A percentile compares a stretch with the other conserved stretches of the same genome.
phyloP scores from a whole-genome alignment of 345 rosid genomes.

The Rhizophora mangle region DNA sequence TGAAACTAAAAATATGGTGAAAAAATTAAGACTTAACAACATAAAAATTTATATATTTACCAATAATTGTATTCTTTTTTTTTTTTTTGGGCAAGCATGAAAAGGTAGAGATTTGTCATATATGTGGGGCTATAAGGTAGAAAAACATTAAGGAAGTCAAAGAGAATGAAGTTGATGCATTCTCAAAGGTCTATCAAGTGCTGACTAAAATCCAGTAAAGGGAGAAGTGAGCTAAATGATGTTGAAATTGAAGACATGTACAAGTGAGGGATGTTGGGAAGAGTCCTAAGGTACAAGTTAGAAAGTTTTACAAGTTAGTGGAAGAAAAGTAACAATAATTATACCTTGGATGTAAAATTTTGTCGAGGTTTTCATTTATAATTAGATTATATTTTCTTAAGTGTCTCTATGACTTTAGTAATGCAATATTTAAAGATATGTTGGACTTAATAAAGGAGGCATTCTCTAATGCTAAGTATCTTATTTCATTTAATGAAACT shows the following conservation, averaged over 20 bases:
- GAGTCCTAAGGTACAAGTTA: neutral
- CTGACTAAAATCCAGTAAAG: neutral
- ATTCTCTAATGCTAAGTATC: neutral
- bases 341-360: neutral
- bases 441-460: neutral
- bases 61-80: neutral
- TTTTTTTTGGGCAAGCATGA: neutral
- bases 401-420: neutral
- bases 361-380: neutral
- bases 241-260: neutral
- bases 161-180: neutral
- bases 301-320: neutral
- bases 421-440: neutral
- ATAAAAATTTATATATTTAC: conserved; percentile 1
- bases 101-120: neutral
- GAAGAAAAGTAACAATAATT: neutral
- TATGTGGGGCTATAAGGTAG: neutral
- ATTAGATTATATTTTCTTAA: neutral
- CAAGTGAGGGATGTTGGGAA: neutral
- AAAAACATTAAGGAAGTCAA: neutral
- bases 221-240: too few relatives aligned
- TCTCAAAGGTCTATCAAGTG: neutral
- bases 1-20: neutral
- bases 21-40: neutral
- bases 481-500: neutral